A percentile compares a stretch with the other conserved stretches of the same genome.
These are phyloP conservation scores for Mycosarcoma maydis DNA, from an alignment of 1,284 basidiomycete species.

Conservation along the genomic window DNA sequence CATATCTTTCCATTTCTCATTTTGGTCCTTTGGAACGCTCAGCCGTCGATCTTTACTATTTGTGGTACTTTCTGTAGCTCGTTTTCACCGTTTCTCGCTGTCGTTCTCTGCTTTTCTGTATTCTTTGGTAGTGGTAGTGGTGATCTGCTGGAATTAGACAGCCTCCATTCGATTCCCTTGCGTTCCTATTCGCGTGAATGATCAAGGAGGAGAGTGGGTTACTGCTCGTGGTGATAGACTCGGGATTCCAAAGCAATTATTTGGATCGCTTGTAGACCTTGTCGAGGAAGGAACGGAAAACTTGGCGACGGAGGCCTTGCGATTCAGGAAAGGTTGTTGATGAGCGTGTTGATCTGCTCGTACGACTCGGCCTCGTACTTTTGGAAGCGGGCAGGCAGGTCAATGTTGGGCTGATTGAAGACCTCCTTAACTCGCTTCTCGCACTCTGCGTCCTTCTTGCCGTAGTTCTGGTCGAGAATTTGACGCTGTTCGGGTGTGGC, in stretches of 20 bases:
- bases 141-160: too few relatives aligned
- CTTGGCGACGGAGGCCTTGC: slow-evolving; percentile 75
- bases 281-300: slow-evolving; percentile 84
- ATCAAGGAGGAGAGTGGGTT: too few relatives aligned
- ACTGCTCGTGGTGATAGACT: neutral
- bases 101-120: too few relatives aligned
- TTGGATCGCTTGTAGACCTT: slow-evolving; percentile 82
- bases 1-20: too few relatives aligned
- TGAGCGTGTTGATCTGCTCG: slow-evolving; percentile 67
- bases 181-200: too few relatives aligned
- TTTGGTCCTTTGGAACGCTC: too few relatives aligned
- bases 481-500: slow-evolving; percentile 75
- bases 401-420: slow-evolving; percentile 78
- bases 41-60: neutral
- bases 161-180: too few relatives aligned
- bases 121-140: too few relatives aligned
- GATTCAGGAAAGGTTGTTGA: slow-evolving; percentile 59
- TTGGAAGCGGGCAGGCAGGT: slow-evolving; percentile 73
- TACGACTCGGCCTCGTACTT: slow-evolving; percentile 83
- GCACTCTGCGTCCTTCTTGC: slow-evolving; percentile 77
- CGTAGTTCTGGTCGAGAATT: slow-evolving; percentile 80
- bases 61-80: neutral
- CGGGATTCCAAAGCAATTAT: slow-evolving; percentile 24
- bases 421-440: slow-evolving; percentile 80
- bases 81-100: neutral